Conservation (phyloP, 192 early-diverging fungal species). For the Chytriomyces hyalinus region DNA sequence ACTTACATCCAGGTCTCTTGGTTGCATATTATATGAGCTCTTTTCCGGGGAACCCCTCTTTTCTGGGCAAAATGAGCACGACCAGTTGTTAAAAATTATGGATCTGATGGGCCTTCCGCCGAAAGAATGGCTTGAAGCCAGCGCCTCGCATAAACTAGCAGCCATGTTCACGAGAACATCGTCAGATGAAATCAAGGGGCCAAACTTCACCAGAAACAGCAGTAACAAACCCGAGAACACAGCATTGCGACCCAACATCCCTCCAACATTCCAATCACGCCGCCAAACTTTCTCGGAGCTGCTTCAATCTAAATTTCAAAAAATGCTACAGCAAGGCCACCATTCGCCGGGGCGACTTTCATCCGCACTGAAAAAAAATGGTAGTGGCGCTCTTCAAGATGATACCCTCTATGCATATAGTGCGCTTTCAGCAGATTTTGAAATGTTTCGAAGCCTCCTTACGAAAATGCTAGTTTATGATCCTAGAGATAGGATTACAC, state of each 20-base stretch:
- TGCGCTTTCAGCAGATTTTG: background rate
- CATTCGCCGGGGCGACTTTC: background rate
- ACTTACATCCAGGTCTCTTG: constrained; percentile 25
- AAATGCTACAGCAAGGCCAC: constrained; percentile 1
- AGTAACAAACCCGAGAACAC: background rate
- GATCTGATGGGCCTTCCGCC: constrained; percentile 37
- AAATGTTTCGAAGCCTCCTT: constrained; percentile 72
- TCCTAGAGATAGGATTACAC: constrained; percentile 77
- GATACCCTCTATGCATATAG: background rate
- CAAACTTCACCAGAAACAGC: background rate
- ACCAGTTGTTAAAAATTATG: constrained; percentile 46
- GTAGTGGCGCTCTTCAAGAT: background rate
- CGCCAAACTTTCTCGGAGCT: background rate
- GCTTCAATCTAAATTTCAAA: constrained; percentile 23
- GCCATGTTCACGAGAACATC: background rate
- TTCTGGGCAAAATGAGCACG: constrained; percentile 45
- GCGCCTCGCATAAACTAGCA: constrained; percentile 2
- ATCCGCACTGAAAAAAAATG: background rate
- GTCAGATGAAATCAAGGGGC: background rate
- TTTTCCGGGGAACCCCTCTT: constrained; percentile 53
- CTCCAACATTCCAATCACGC: background rate
- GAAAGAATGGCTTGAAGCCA: background rate
- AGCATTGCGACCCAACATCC: background rate
- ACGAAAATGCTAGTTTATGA: constrained; percentile 77
- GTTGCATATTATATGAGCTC: constrained; percentile 54